Evolutionary conservation across 1,284 basidiomycete species (phyloP).

Genomic region (Leccinum insolens): DNA sequence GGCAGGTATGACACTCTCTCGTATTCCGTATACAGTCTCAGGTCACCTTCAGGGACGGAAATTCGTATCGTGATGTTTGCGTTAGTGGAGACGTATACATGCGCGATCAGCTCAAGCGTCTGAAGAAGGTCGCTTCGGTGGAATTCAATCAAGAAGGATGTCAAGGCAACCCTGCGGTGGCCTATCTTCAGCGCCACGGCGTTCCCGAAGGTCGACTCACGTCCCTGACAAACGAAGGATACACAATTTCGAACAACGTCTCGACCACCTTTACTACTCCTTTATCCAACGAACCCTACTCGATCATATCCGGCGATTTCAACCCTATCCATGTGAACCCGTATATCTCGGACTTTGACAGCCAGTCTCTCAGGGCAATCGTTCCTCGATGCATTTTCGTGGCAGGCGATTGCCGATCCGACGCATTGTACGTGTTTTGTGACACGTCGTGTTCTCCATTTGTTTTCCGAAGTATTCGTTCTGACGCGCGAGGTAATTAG

Average conservation of each 20-base stretch:
- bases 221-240: slow-evolving; percentile 85
- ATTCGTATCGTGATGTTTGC: slow-evolving; percentile 78
- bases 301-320: slow-evolving; percentile 95
- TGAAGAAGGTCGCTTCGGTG: slow-evolving; percentile 87
- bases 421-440: no score
- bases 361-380: no score
- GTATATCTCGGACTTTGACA: slow-evolving; percentile 90
- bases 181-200: slow-evolving; percentile 93
- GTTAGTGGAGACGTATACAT: slow-evolving; percentile 87
- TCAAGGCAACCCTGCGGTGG: slow-evolving; percentile 91
- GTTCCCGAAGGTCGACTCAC: slow-evolving; percentile 75
- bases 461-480: neutral
- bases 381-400: no score
- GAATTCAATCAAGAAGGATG: slow-evolving; percentile 87
- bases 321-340: slow-evolving; percentile 99
- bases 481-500: slow-evolving; percentile 30
- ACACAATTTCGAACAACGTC: slow-evolving; percentile 69
- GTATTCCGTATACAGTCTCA: slow-evolving; percentile 90
- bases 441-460: no score
- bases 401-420: no score
- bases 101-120: slow-evolving; percentile 82
- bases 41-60: slow-evolving; percentile 90
- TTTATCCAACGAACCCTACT: slow-evolving; percentile 93
- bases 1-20: slow-evolving; percentile 72
- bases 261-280: slow-evolving; percentile 75